Conservation (phyloP, 176 grass and related monocot species). For the Hordeum marinum region DNA sequence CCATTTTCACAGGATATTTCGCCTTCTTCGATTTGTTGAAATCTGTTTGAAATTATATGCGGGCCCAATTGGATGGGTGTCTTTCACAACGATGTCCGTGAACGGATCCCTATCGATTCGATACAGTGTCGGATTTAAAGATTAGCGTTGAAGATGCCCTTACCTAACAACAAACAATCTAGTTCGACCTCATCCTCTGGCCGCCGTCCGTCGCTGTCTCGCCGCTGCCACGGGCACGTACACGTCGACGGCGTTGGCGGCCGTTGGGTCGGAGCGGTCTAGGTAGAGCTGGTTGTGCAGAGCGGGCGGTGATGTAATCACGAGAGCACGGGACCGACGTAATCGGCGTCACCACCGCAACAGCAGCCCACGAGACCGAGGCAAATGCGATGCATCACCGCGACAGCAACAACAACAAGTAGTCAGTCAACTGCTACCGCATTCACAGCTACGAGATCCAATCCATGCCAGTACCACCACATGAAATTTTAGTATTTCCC, state of each 20-base stretch:
- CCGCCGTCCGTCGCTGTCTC: not conserved
- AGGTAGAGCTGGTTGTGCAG: not conserved
- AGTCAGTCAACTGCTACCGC: not conserved
- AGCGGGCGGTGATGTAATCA: not conserved
- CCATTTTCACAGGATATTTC: too few species aligned
- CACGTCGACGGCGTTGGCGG: not conserved
- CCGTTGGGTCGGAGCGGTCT: not conserved
- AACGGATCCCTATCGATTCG: too few species aligned
- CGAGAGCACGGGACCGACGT: not conserved
- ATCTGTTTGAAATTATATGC: too few species aligned
- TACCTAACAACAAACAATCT: too few species aligned
- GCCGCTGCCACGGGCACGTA: not conserved
- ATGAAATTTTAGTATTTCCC: not conserved
- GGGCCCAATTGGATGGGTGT: too few species aligned
- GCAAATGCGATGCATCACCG: not conserved
- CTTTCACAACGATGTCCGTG: too few species aligned
- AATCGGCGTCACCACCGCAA: not conserved
- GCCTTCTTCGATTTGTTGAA: too few species aligned
- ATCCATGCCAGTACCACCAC: not conserved
- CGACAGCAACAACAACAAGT: not conserved
- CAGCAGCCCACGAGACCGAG: not conserved
- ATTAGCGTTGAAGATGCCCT: too few species aligned
- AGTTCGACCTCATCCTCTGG: too few species aligned
- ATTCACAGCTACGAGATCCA: not conserved
- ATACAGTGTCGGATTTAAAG: too few species aligned